Evolutionary conservation across 805 yeast species (phyloP).

Genomic region (Blastobotrys peoriensis): DNA sequence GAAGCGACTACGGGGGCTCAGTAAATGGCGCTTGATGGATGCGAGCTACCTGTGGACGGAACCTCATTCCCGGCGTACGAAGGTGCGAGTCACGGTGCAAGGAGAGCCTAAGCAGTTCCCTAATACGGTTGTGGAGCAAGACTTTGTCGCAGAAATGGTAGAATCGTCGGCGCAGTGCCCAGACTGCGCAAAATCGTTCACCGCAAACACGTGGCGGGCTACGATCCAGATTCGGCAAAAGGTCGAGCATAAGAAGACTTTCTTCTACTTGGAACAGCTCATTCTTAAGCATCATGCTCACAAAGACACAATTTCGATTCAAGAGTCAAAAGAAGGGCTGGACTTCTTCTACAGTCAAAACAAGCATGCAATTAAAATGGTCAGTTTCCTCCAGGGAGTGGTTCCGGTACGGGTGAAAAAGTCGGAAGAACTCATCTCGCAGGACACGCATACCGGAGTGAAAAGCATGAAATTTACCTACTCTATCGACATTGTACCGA

Average conservation of each 20-base stretch:
- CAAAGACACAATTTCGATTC: conserved; percentile 85
- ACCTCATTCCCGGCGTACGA: conserved; percentile 94
- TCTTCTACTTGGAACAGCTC: conserved; percentile 90
- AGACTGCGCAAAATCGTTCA: conserved; percentile 95
- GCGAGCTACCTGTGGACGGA: conserved; percentile 98
- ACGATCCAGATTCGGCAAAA: conserved; percentile 96
- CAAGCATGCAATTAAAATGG: conserved; percentile 90
- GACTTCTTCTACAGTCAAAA: conserved; percentile 87
- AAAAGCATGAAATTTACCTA: conserved; percentile 85
- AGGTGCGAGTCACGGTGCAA: conserved; percentile 87
- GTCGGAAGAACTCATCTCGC: conserved; percentile 86
- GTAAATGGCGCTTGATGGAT: conserved; percentile 79
- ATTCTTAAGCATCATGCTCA: conserved; percentile 91
- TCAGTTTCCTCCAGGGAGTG: conserved; percentile 79
- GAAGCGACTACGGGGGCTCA: conserved; percentile 78
- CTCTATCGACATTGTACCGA: conserved; percentile 91
- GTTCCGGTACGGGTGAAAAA: conserved; percentile 78
- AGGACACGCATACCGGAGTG: conserved; percentile 86
- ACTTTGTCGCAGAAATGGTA: conserved; percentile 88
- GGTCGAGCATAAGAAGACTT: conserved; percentile 94
- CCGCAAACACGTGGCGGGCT: conserved; percentile 98
- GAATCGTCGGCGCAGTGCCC: conserved; percentile 97
- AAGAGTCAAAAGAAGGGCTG: conserved; percentile 88
- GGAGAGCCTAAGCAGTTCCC: conserved; percentile 79
- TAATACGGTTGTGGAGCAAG: conserved; percentile 87